A percentile compares a stretch with the other conserved stretches of the same genome.
Evolutionary conservation across 2,329 filamentous ascomycete species (phyloP).

Genomic region (Xylaria sp.): DNA sequence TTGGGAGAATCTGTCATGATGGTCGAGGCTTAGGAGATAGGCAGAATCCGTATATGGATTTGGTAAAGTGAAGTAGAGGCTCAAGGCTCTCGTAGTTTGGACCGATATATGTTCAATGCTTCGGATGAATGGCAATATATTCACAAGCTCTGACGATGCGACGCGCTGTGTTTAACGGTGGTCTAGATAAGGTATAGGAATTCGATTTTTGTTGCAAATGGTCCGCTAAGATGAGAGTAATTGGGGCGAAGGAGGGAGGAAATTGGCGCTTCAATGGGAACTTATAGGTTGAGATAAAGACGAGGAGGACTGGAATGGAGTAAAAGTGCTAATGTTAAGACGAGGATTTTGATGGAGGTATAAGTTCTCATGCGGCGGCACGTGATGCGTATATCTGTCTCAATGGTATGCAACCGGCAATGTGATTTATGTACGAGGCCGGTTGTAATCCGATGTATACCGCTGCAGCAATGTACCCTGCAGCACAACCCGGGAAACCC

Average conservation of each 20-base stretch:
- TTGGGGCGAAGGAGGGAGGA: not conserved
- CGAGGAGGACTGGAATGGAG: slow-evolving; percentile 7
- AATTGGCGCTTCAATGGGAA: not conserved
- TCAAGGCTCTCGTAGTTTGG: not conserved
- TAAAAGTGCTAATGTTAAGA: not conserved
- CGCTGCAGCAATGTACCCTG: not conserved
- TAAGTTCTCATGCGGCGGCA: slow-evolving; percentile 10
- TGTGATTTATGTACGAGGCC: not conserved
- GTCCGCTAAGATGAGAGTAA: not conserved
- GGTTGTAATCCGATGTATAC: not conserved
- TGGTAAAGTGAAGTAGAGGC: not conserved
- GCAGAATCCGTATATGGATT: not conserved
- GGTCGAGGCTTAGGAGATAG: not conserved
- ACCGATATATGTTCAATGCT: not conserved
- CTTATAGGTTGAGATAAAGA: not conserved
- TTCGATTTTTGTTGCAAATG: not conserved
- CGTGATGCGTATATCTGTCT: slow-evolving; percentile 3
- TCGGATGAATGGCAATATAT: not conserved
- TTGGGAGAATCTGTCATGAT: slow-evolving; percentile 47
- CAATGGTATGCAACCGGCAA: not conserved
- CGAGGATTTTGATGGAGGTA: not conserved
- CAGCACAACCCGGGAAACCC: not conserved
- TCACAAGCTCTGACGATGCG: not conserved
- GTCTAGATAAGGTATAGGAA: not conserved
- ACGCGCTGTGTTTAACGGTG: not conserved